A percentile compares a stretch with the other conserved stretches of the same genome.
These are phyloP conservation scores for Trametes hirsuta DNA, from an alignment of 1,284 basidiomycete genomes.

Conservation along the genomic window DNA sequence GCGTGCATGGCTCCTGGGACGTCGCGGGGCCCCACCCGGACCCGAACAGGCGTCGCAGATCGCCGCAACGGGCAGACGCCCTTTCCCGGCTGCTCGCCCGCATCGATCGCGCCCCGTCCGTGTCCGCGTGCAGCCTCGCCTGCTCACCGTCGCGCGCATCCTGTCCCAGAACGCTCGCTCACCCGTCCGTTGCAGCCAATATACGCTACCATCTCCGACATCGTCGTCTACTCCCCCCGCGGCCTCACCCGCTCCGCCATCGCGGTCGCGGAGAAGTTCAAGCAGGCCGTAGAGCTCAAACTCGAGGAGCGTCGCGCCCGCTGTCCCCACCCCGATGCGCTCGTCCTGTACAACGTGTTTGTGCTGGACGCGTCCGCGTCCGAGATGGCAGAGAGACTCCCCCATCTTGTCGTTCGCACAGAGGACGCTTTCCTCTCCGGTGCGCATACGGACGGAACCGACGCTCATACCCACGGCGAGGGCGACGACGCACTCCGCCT, in stretches of 20 bases:
- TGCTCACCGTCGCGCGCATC: neutral
- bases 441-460: constrained; percentile 36
- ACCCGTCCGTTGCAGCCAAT: constrained; percentile 53
- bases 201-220: constrained; percentile 87
- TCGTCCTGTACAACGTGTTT: constrained; percentile 85
- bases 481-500: constrained; percentile 33
- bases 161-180: constrained; percentile 11
- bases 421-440: constrained; percentile 26
- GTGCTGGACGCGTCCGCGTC: constrained; percentile 68
- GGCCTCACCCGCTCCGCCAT: constrained; percentile 55
- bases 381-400: constrained; percentile 49
- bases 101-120: constrained; percentile 3
- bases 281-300: constrained; percentile 60
- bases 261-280: constrained; percentile 60
- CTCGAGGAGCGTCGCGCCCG: constrained; percentile 46
- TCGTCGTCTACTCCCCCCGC: constrained; percentile 84
- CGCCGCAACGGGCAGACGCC: constrained; percentile 6
- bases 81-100: neutral
- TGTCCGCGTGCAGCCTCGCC: neutral
- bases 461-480: constrained; percentile 34
- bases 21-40: constrained; percentile 5
- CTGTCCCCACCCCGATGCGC: constrained; percentile 33
- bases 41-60: constrained; percentile 20
- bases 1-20: constrained; percentile 8
- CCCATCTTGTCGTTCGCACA: constrained; percentile 49